Conservation (phyloP, 345 rosid species). For the Geranium rotundifolium region DNA sequence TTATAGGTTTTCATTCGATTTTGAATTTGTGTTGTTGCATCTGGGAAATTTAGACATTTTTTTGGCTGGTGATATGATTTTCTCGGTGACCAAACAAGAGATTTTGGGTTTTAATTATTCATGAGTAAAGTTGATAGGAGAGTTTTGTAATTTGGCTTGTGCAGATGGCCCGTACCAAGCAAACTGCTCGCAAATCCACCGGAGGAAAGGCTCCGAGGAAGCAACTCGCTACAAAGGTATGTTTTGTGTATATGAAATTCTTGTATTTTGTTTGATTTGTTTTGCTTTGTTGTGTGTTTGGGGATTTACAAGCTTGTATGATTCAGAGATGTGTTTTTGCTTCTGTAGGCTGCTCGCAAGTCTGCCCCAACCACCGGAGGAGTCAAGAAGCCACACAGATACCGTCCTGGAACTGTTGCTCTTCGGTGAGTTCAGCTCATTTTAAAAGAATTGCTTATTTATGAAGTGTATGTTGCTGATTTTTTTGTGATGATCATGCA, state of each 20-base stretch:
- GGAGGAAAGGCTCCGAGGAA: constrained; percentile 98
- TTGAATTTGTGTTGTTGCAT: too few relatives aligned
- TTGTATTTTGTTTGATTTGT: too few relatives aligned
- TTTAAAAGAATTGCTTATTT: neutral
- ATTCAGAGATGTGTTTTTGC: neutral
- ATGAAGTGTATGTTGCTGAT: neutral
- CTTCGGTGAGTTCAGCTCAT: constrained; percentile 44
- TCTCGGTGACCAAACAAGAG: too few relatives aligned
- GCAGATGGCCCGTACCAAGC: constrained; percentile 90
- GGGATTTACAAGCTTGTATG: too few relatives aligned
- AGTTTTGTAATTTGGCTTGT: too few relatives aligned
- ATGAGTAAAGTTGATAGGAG: too few relatives aligned
- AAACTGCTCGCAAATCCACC: constrained; percentile 89
- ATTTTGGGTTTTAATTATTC: too few relatives aligned
- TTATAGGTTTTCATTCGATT: too few relatives aligned
- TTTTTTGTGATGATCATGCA: neutral
- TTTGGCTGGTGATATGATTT: too few relatives aligned
- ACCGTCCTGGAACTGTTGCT: constrained; percentile 92
- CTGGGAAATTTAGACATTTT: too few relatives aligned
- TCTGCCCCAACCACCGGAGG: constrained; percentile 96
- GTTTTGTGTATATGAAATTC: neutral
- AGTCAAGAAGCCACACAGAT: constrained; percentile 88
- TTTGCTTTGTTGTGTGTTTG: neutral
- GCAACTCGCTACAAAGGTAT: constrained; percentile 89
- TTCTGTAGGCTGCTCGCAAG: constrained; percentile 75